Percentiles rank a stretch among this genome's conserved stretches.
Conservation (phyloP, 2,329 filamentous ascomycete species). For the Botrytis fabae region DNA sequence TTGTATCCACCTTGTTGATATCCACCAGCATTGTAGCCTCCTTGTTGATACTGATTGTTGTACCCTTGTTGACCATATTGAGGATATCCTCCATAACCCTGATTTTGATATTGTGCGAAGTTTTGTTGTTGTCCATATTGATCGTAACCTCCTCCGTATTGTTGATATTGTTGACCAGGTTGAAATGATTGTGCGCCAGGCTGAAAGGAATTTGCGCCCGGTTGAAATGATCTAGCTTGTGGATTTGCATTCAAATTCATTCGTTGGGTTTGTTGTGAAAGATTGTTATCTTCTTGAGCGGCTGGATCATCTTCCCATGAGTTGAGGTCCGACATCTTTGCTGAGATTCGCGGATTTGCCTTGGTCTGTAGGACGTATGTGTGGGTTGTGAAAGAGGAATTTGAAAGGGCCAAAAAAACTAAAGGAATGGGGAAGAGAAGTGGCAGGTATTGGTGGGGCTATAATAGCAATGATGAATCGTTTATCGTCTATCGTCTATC, state of each 20-base stretch:
- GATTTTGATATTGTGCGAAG: conserved; percentile 54
- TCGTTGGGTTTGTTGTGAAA: conserved; percentile 75
- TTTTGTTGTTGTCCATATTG: conserved; percentile 55
- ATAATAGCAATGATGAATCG: background rate
- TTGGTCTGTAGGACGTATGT: background rate
- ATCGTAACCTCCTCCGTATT: conserved; percentile 57
- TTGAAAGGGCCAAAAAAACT: background rate
- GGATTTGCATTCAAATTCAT: conserved; percentile 65
- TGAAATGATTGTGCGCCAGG: conserved; percentile 71
- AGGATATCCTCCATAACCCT: conserved; percentile 56
- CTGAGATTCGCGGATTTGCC: conserved; percentile 4
- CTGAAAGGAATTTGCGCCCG: conserved; percentile 69
- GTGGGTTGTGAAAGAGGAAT: background rate
- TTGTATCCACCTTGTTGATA: conserved; percentile 41
- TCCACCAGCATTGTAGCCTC: conserved; percentile 41
- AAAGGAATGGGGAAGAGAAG: background rate
- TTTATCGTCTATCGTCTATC: background rate
- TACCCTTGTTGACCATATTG: conserved; percentile 53
- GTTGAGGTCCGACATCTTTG: conserved; percentile 80
- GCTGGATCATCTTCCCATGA: conserved; percentile 91
- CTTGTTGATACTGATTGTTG: conserved; percentile 55
- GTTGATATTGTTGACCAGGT: conserved; percentile 67
- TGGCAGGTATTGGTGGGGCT: conserved; percentile 19
- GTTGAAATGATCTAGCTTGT: conserved; percentile 57
- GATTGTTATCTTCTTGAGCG: conserved; percentile 67